Evolutionary conservation across 352 stramenopile genomes (phyloP).

Genomic region (Globisporangium middletonii): DNA sequence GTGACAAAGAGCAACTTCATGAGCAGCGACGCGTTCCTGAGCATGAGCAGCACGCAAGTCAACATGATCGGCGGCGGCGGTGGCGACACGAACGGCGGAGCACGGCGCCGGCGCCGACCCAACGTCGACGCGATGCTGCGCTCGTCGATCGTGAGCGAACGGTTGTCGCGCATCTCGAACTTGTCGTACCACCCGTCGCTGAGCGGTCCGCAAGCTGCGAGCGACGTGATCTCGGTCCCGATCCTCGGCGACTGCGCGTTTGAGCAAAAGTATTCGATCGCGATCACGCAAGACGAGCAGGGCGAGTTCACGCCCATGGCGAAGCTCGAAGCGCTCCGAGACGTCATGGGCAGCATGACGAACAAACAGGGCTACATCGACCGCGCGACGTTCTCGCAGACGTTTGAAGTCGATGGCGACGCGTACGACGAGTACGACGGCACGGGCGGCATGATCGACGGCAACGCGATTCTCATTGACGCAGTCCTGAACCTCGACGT

Average conservation of each 20-base stretch:
- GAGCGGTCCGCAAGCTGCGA: constrained; percentile 19
- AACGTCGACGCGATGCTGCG: constrained; percentile 68
- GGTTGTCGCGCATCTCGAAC: constrained; percentile 42
- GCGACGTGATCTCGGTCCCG: constrained; percentile 53
- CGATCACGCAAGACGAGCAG: constrained; percentile 51
- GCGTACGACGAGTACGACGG: constrained; percentile 56
- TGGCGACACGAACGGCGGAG: constrained; percentile 18
- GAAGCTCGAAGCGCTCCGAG: constrained; percentile 60
- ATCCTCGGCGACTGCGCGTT: constrained; percentile 64
- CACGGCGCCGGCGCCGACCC: constrained; percentile 34
- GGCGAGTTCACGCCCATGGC: constrained; percentile 35
- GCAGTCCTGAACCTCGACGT: constrained; percentile 77
- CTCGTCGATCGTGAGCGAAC: constrained; percentile 52
- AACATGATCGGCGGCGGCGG: constrained; percentile 24
- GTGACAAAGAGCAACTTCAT: constrained; percentile 48
- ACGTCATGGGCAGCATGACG: constrained; percentile 72
- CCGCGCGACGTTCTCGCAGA: constrained; percentile 67
- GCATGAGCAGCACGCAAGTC: constrained; percentile 24
- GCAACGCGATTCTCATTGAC: constrained; percentile 75
- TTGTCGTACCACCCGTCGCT: constrained; percentile 50
- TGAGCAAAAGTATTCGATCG: constrained; percentile 60
- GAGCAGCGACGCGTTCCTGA: constrained; percentile 51
- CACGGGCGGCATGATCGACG: constrained; percentile 50
- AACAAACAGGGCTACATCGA: constrained; percentile 61
- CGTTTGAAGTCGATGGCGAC: constrained; percentile 54